Evolutionary conservation across 2,329 filamentous ascomycete species (phyloP), one percentile per base, ranked within the genome.

Genomic region (Diaporthe aspalathi): DNA sequence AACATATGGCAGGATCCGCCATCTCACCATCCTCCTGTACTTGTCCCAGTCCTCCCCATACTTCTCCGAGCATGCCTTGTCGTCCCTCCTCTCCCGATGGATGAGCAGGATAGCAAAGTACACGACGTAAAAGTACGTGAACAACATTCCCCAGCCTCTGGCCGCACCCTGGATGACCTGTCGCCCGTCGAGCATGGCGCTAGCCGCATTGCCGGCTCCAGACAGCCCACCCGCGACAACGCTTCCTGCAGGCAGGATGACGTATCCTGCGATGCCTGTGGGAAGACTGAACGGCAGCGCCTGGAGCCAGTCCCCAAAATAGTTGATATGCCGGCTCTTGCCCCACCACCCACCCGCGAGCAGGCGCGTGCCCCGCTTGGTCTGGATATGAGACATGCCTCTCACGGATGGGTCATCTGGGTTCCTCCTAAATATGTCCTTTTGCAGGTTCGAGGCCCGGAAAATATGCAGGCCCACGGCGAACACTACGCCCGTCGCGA

Each of bases 261-360:
- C 84, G 80, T 94, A 97, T 14, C 94, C 94, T 0, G 94, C 91
- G 70, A 95, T 80, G 3, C 93, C 92, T 2, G 94, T 97, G 2
- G 94, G 94, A 27, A 97, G 85, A 73, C 90, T 93, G 81, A 95
- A 97, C 0, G 93, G 89, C 93, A 93, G 97, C 12, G 91, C 90
- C 89, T 96, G 94, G 74, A 95, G 86, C 94, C 94, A 97, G 83
- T 97, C 94, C 63, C 94, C 94, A 2, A 96, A 84, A 81, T 97
- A 97, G 83, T 97, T 97, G 85, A 97, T 94, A 81, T 97, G 94
- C 60, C 94, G 90, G 1, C 94, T 92, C 27, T 88, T 85, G 56
- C 94, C 94, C 94, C 94, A 97, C 94, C 94, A 97, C 67, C 94
- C 94, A 1, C 92, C 91, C 5, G 90, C 90, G 74, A 97, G 86